phyloP scores from a whole-genome alignment of 495 filamentous ascomycete species.

The Aspergillus cristatus region DNA sequence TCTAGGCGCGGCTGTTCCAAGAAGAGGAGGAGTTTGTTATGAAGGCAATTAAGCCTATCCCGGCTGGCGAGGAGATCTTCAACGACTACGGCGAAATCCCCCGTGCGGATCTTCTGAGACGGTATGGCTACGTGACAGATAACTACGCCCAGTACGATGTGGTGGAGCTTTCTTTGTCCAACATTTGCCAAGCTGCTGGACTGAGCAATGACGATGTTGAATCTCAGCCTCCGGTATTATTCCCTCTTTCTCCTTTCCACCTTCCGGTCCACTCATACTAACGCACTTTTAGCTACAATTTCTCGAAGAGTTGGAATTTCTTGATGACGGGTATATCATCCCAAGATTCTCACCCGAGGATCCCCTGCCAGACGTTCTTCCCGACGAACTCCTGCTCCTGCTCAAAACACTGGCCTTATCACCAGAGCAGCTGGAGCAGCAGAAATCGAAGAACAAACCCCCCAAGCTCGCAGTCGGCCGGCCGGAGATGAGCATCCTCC shows the following conservation, averaged over 20 bases:
- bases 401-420: constrained; percentile 36
- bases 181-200: constrained; percentile 43
- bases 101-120: constrained; percentile 69
- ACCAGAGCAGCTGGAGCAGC: constrained; percentile 28
- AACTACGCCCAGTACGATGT: constrained; percentile 75
- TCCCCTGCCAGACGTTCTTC: constrained; percentile 29
- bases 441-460: constrained; percentile 34
- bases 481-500: constrained; percentile 23
- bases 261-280: constrained; percentile 1
- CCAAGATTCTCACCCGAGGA: constrained; percentile 24
- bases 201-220: constrained; percentile 31
- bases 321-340: constrained; percentile 50
- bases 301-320: constrained; percentile 38
- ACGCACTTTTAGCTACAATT: constrained; percentile 28
- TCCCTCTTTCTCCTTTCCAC: constrained; percentile 18
- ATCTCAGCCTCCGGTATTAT: constrained; percentile 35
- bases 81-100: constrained; percentile 88
- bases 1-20: constrained; percentile 61
- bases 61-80: constrained; percentile 68
- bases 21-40: constrained; percentile 55
- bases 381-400: constrained; percentile 41
- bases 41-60: constrained; percentile 55
- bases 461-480: constrained; percentile 29
- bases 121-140: constrained; percentile 81
- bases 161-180: constrained; percentile 56